Base-by-base conservation (phyloP, 768 basidiomycete species). In the Mycena chlorophos region DNA sequence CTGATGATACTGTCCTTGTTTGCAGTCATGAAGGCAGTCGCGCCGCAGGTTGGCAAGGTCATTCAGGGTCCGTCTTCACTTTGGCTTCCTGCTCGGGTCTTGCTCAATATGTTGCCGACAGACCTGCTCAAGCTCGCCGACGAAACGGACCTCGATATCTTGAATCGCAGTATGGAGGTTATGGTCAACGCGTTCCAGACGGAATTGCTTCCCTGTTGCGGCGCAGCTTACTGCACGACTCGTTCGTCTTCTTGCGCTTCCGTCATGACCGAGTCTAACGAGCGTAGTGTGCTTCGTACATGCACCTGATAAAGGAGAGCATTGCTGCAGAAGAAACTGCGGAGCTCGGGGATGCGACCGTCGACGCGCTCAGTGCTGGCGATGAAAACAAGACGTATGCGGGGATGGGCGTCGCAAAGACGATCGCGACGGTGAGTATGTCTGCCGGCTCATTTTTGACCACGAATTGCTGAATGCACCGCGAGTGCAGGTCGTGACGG, bases 321-420 rank as follows among this genome's bases (percentile, higher is more conserved):
- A n/a, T n/a, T n/a, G 81, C 48, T 16, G 68, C 73, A 13, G 75
- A 77, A 34, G 82, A 83, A 19, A 84, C 85, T 52, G 68, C 71
- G n/a, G 77, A 78, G 12, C 67, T 68, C 25, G 72, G 76, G 2
- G 77, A 76, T 49, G 71, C 79, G 14, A 85, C 88, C 57, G 65
- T 85, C 29, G 89, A 89, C 25, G 63, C 78, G 39, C 68, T 86
- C 60, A 71, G 68, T 13, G 81, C 83, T 37, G 74, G 68, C 17
- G 87, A 89, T 51, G 89, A 92, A 50, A 89, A 94, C 69, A 94
- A 94, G 76, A 84, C 87, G 1, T 89, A 91, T 56, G 85, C 89
- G 17, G 88, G 90, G 17, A 93, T 93, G 88, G 89, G 89, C 40
- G 80, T 93, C 27, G 82, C 89, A 1, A 91, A 91, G 78, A 92